Evolutionary conservation across 768 basidiomycete species (phyloP).

Genomic region (Tylopilus subfusipes): DNA sequence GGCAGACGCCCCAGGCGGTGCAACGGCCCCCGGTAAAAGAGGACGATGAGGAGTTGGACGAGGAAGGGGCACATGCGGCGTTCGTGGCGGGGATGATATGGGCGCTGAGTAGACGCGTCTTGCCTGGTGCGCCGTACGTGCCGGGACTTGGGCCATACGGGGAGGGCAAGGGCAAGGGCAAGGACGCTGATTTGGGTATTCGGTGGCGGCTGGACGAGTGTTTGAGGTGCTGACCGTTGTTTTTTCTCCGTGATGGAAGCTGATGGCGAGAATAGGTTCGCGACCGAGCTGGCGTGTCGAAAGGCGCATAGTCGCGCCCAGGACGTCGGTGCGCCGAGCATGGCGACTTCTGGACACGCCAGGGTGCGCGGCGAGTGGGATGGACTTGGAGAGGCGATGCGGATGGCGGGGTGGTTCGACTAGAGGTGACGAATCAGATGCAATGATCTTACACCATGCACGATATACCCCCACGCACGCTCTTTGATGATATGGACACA

Average conservation of each 20-base stretch:
- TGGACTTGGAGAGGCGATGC: constrained; percentile 73
- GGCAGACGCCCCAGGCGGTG: constrained; percentile 22
- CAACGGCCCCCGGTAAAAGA: not conserved
- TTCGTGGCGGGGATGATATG: constrained; percentile 89
- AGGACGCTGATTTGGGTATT: constrained; percentile 35
- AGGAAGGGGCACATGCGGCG: constrained; percentile 76
- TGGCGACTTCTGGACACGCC: constrained; percentile 11
- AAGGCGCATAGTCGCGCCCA: constrained; percentile 41
- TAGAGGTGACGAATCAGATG: constrained; percentile 6
- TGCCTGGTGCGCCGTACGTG: constrained; percentile 76
- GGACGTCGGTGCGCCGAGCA: constrained; percentile 1
- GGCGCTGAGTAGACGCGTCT: constrained; percentile 64
- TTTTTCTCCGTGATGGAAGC: not conserved
- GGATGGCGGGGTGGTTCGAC: constrained; percentile 73
- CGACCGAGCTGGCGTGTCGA: constrained; percentile 77
- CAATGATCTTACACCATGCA: not conserved
- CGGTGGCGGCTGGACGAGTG: constrained; percentile 83
- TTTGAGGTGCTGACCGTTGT: constrained; percentile 47
- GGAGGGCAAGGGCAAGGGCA: constrained; percentile 35
- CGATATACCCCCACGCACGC: not conserved
- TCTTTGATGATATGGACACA: not conserved
- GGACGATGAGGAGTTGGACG: constrained; percentile 50
- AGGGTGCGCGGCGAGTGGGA: constrained; percentile 54
- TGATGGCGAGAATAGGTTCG: constrained; percentile 52
- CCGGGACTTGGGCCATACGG: constrained; percentile 31